Base-by-base conservation (phyloP, 371 early-diverging fungal genomes). In the Dichotomocladium elegans region DNA sequence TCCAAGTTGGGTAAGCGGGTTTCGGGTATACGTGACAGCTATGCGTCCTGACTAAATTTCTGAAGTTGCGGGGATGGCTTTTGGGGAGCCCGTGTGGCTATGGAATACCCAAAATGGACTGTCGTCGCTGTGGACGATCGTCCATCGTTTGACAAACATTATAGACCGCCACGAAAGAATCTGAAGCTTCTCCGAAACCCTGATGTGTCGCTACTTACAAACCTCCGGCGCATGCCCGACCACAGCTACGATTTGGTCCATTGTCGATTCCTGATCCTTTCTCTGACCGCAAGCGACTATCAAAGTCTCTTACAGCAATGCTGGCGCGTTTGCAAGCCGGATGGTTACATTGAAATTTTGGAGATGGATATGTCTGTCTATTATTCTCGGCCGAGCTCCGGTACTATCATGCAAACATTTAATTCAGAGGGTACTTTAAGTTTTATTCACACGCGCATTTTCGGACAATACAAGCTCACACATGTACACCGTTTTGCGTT, bases 351-450 rank as follows among this genome's bases (percentile, higher is more conserved):
- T 19, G 76, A 75, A 44, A 28, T 69, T 1, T 55, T 70, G 27
- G 76, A 75, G 28, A 56, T 67, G 61, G 76, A 72, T 41, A 49
- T 72, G 59, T 45, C 64, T 26, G 64, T 72, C 24, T 75, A 75
- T 44, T 54, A 66, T 42, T 58, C 61, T 24, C 48, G 57, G 6
- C 43, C 57, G 2, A 7, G 47, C 8, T 47, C 56, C 2, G 51
- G 55, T 6, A 28, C 63, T 1, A 34, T 66, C 35, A 67, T 63
- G 19, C 63, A 65, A 28, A 35, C 34, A 21, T 48, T 74, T 7
- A 74, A 74, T 47, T 58, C 57, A 37, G 61, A 70, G 70, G 70
- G 74, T 74, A 64, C 15, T 25, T 15, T 35, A 30, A n/a, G n/a
- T n/a, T n/a, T n/a, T n/a, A n/a, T n/a, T n/a, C n/a, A 12, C 19